Base-by-base conservation (phyloP, 805 yeast genomes). In the Candida gorgasii region DNA sequence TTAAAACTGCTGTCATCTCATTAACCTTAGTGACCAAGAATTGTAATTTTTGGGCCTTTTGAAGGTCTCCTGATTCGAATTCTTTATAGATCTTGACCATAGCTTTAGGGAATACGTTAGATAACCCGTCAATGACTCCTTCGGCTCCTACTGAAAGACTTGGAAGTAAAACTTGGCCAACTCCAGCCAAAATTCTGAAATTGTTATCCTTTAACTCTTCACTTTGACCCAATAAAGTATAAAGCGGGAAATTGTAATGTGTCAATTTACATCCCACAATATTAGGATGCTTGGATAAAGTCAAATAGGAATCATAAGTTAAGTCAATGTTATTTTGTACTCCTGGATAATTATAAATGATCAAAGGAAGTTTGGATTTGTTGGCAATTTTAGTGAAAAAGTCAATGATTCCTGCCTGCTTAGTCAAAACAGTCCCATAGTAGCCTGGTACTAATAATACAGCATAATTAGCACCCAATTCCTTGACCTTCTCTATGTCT, bases 201-300 rank as follows among this genome's bases (percentile, higher is more conserved):
- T 72, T 63, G 49, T 67, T 69, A 3, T 28, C 30, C 27, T 39
- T 39, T 36, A 73, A 63, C 24, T 59, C 63, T 35, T 70, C 65
- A 52, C 68, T 66, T 24, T 65, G 60, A 1, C 78, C 79, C 32
- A 78, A 60, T 43, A 72, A 55, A 13, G 73, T 64, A 52, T 74
- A 73, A 39, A 72, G 72, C 12, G 78, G 65, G 35, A 77, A 68
- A 53, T 78, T 76, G 29, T 76, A 78, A 52, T 77, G 76, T 4
- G 80, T 69, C 44, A 77, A 58, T 59, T 78, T 78, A 48, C 73
- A 63, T 12, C 82, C 83, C 20, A 76, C 73, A 47, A 73, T 71
- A 52, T 74, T 75, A 36, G 69, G 63, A 53, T 72, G 77, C 18
- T 61, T 65, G 26, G 76, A 67, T 36, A 76, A 67, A 43, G 61